Percentiles rank a stretch among this genome's conserved stretches.
Evolutionary conservation across 805 yeast species (phyloP).

Genomic region (Saturnispora dispora): DNA sequence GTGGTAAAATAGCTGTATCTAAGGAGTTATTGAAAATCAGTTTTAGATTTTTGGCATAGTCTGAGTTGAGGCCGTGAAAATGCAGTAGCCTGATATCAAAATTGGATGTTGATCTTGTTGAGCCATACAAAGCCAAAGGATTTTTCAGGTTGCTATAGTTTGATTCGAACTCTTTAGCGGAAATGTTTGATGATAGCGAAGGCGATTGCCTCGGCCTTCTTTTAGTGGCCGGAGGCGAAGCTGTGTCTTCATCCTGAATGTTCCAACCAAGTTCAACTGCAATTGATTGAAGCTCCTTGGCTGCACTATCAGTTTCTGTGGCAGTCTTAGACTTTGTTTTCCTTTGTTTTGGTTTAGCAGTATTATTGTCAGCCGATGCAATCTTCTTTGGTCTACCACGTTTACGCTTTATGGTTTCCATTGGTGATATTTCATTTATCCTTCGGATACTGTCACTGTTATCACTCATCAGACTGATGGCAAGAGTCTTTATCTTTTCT

Average conservation of each 20-base stretch:
- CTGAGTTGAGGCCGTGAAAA: not conserved
- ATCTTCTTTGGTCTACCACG: conserved; percentile 5
- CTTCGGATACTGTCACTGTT: not conserved
- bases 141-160: conserved; percentile 1
- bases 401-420: not conserved
- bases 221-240: not conserved
- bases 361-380: not conserved
- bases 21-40: not conserved
- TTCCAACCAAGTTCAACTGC: not conserved
- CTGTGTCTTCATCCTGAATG: not conserved
- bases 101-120: conserved; percentile 1
- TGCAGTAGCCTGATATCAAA: conserved; percentile 4
- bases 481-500: too few relatives aligned
- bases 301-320: not conserved
- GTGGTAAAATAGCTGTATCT: conserved; percentile 4
- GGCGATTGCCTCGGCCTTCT: not conserved
- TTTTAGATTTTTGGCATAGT: conserved; percentile 2
- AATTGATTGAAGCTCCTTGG: not conserved
- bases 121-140: conserved; percentile 2
- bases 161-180: not conserved
- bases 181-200: not conserved
- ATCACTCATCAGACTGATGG: not conserved
- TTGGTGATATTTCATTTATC: not conserved
- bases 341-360: not conserved
- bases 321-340: not conserved